Base-by-base conservation (phyloP, 1,139 yeast species). In the Insectozyma bohioensis region DNA sequence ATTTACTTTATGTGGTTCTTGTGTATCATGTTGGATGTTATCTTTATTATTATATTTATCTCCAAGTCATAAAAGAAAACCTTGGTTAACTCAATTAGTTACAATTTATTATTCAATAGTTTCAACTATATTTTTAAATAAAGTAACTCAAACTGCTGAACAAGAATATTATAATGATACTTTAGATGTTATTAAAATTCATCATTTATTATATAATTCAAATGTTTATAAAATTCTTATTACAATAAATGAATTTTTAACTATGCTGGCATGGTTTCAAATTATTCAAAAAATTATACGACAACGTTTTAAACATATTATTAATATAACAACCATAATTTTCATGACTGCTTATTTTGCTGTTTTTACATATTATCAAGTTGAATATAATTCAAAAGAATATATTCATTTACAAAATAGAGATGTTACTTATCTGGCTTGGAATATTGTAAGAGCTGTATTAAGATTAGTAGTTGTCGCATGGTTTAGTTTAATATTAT, bases 21-120 rank as follows among this genome's bases (percentile, higher is more conserved):
- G 73, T 44, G 67, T 71, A 3, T 60, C 74, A 3, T 55, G 71
- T 22, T 77, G 83, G 83, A 71, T 77, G 76, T 57, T 78, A 23
- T 52, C 75, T 29, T 44, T 75, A 15, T 48, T 76, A 32, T 54
- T 75, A 24, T 52, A 63, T 31, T 49, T 78, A 23, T 66, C 76
- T 12, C 71, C 78, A 0, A 60, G 58, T 12, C 72, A 70, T 42
- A 63, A 61, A 37, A 44, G 70, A 11, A 72, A 76, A 36, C 80
- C 83, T 1, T 42, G 61, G 28, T 48, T 68, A 20, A 56, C 78
- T 11, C 70, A 69, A 31, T 28, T 71, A 9, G 67, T 78, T 4
- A 73, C 77, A 12, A 41, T 73, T 4, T 57, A 72, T 39, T 64
- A 63, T 42, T 63, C 78, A 12, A 53, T 67, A 4, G 63, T 67